Base-by-base conservation (phyloP, 768 basidiomycete genomes). In the Leucocoprinus birnbaumii region DNA sequence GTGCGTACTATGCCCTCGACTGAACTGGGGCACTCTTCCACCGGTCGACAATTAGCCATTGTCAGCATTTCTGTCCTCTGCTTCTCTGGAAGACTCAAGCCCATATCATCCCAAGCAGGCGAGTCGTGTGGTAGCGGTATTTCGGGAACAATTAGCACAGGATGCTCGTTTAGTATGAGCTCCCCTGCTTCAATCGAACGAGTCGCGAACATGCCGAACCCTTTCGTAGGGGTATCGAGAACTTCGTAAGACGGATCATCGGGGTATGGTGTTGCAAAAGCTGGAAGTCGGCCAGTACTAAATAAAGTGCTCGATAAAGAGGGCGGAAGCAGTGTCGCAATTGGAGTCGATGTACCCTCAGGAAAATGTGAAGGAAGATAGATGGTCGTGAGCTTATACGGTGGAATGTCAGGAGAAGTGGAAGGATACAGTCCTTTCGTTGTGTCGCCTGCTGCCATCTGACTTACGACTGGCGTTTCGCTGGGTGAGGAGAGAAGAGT, bases 1-100 rank as follows among this genome's bases (percentile, higher is more conserved):
- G 77, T 80, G 2, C 71, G 66, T 2, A 70, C 67, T 24, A 78
- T 74, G 2, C 77, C 77, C 54, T 79, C 75, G 34, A 78, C 67
- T 7, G 58, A 50, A 27, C 65, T 66, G 22, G 59, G 60, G 43
- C 71, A 75, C 48, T 74, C 73, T 18, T 68, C 67, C 6, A 51
- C 37, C 13, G 59, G 38, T 43, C 68, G 62, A 55, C 69, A 68
- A 48, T 70, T 70, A 0, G 68, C 63, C 57, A 77, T 68, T 9
- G 64, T 64, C 57, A 73, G 55, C 44, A 77, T 37, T 19, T 67
- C 67, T 18, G 42, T 47, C 27, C 62, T 64, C 21, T 53, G 49
- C 43, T 59, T 61, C 25, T 59, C 61, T 0, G 69, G 66, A 6
- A 76, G 63, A 0, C 61, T 59, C 22, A 53, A 53, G 3, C 68